Conservation (phyloP, 2,329 filamentous ascomycete genomes). For the Trichoderma semiorbis region DNA sequence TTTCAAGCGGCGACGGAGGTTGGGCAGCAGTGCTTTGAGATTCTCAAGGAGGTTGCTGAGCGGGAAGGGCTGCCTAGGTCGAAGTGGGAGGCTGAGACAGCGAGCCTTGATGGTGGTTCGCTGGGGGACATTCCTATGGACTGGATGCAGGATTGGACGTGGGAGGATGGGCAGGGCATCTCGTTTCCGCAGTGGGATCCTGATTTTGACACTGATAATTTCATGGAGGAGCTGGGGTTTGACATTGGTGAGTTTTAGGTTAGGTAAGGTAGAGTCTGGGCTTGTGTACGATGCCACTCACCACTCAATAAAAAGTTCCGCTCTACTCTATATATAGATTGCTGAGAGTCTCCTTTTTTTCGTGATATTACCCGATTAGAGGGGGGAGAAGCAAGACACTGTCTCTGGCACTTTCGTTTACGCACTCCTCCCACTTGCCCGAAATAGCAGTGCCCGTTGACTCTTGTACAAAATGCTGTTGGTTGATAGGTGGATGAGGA, state of each 20-base stretch:
- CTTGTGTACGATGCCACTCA: not conserved
- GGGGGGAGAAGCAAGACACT: not conserved
- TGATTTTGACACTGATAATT: not conserved
- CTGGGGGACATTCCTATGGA: conserved; percentile 23
- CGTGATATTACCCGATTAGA: not conserved
- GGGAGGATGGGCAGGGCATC: conserved; percentile 25
- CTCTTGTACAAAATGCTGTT: not conserved
- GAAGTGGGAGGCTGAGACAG: conserved; percentile 19
- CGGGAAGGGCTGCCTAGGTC: conserved; percentile 23
- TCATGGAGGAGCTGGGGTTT: conserved; percentile 10
- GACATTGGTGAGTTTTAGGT: not conserved
- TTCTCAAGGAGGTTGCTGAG: conserved; percentile 35
- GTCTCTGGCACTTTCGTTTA: not conserved
- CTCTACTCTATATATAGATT: not conserved
- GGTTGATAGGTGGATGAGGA: not conserved
- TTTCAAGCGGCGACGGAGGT: conserved; percentile 27
- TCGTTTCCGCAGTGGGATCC: conserved; percentile 21
- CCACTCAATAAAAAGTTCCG: not conserved
- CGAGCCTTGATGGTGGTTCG: conserved; percentile 14
- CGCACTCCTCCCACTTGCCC: not conserved
- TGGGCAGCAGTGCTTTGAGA: conserved; percentile 28
- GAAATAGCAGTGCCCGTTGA: not conserved
- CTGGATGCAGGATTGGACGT: conserved; percentile 29
- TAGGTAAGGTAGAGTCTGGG: not conserved
- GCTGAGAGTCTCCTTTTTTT: not conserved